Evolutionary conservation across 768 basidiomycete genomes (phyloP).

Genomic region (Boletus subparvulus): DNA sequence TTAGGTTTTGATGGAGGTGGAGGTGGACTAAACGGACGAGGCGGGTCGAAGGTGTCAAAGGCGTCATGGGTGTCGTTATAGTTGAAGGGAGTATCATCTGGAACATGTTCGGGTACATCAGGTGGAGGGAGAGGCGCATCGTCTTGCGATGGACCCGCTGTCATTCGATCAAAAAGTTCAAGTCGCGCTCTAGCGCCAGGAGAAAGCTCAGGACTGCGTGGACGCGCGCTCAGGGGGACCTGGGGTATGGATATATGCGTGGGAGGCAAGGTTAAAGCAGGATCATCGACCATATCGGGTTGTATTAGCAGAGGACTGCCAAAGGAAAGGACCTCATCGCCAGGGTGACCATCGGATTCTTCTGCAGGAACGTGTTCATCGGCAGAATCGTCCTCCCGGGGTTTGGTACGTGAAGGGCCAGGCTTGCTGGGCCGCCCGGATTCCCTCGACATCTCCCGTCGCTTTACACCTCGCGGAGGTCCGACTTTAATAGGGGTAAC

Average conservation of each 20-base stretch:
- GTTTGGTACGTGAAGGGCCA: not conserved
- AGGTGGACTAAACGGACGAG: not conserved
- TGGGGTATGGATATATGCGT: conserved; percentile 8
- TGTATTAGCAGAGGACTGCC: not conserved
- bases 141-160: not conserved
- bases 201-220: conserved; percentile 21
- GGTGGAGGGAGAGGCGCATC: not conserved
- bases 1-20: not conserved
- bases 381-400: not conserved
- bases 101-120: not conserved
- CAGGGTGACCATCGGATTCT: not conserved
- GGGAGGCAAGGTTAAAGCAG: not conserved
- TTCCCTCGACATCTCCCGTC: not conserved
- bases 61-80: not conserved
- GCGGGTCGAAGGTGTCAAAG: not conserved
- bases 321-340: not conserved
- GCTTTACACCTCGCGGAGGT: conserved; percentile 27
- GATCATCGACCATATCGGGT: not conserved
- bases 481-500: conserved; percentile 19
- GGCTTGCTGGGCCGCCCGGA: not conserved
- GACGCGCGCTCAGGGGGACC: not conserved
- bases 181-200: conserved; percentile 29
- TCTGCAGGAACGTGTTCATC: not conserved
- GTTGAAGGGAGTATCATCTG: conserved; percentile 5
- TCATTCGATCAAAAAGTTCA: conserved; percentile 30